Base-by-base conservation (phyloP, 2,329 filamentous ascomycete species). In the Alternaria tenuissima region DNA sequence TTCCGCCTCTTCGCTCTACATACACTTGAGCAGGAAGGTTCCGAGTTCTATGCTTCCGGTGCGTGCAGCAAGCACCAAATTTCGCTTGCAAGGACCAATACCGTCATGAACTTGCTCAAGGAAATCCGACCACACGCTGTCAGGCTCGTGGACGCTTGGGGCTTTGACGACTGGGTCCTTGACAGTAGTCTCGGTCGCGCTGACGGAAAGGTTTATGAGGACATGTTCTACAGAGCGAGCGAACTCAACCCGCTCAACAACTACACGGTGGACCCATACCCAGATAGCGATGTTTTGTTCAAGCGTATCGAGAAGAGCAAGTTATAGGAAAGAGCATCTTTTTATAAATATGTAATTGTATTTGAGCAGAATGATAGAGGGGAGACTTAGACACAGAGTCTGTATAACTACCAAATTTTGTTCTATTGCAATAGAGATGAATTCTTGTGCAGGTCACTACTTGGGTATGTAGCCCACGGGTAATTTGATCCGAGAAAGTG, bases 191-290 rank as follows among this genome's bases (percentile, higher is more conserved):
- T 93, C 39, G 91, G 91, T 1, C 82, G 90, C 2, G 86, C 85
- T 43, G 91, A 93, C 62, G 91, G 91, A 20, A 88, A 90, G 69
- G 91, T 93, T 1, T 93, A 93, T 68, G 89, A 91, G 75, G 91
- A 93, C 69, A 83, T 93, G 81, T 93, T 93, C 79, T 82, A 88
- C 70, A 81, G 91, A 14, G 91, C 91, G 0, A 89, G 86, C 62
- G 85, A 91, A 81, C 78, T 90, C 68, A 93, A 93, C 71, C 91
- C 91, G 2, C 79, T 93, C 44, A 93, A 93, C 72, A 84, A 87
- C 18, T 81, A 92, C 57, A 88, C 88, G 0, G 87, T 92, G 57
- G 89, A 93, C 68, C 89, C 90, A 1, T 91, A 92, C 75, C 90
- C 90, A 7, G 83, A 88, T 67, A 88, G 80, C 60, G 81, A 81